Percentiles rank a stretch among this genome's conserved stretches.
phyloP scores from a whole-genome alignment of 805 yeast species.

The Candida andamanensis region DNA sequence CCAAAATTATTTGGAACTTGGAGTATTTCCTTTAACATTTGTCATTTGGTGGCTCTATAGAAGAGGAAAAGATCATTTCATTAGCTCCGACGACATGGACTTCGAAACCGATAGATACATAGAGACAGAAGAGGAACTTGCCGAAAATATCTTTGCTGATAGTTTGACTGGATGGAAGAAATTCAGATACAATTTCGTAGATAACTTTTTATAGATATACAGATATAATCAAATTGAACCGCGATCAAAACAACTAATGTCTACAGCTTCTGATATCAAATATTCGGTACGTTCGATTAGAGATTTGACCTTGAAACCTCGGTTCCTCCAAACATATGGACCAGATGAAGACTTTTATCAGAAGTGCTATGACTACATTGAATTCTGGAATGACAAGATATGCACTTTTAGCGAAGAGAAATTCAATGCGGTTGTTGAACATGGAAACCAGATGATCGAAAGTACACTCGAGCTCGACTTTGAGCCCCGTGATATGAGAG shows the following conservation, averaged over 20 bases:
- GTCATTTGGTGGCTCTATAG: conserved; percentile 43
- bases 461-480: conserved; percentile 3
- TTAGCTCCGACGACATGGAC: conserved; percentile 45
- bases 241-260: too few relatives aligned
- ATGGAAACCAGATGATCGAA: conserved; percentile 3
- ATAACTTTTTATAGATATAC: conserved; percentile 20
- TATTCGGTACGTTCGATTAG: too few relatives aligned
- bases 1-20: conserved; percentile 41
- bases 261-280: too few relatives aligned
- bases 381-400: conserved; percentile 44
- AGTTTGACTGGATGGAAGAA: conserved; percentile 41
- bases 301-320: conserved; percentile 24
- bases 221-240: too few relatives aligned
- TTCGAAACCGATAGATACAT: conserved; percentile 48
- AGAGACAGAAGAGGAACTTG: conserved; percentile 46
- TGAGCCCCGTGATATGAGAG: background rate
- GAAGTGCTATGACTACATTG: conserved; percentile 39
- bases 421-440: conserved; percentile 5
- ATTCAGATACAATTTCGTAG: conserved; percentile 26
- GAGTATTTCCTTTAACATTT: conserved; percentile 43
- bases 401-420: conserved; percentile 37
- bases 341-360: conserved; percentile 39
- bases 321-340: conserved; percentile 45
- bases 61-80: conserved; percentile 36
- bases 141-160: conserved; percentile 32